These are phyloP conservation scores for Ophiostoma montium DNA, from an alignment of 2,329 filamentous ascomycete species.

Conservation along the genomic window DNA sequence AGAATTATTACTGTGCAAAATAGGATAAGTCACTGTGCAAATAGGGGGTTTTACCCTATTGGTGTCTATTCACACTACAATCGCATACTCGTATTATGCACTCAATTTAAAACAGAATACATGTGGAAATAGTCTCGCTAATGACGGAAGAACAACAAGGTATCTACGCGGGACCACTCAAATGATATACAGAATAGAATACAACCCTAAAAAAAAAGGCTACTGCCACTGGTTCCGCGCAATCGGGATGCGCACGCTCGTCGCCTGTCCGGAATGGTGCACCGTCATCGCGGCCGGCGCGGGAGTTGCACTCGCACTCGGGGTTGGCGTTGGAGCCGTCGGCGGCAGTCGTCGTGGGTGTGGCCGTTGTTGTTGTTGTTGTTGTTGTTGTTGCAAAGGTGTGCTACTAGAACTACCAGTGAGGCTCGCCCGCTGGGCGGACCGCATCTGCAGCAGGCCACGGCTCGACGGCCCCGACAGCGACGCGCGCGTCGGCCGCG, in stretches of 20 bases:
- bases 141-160: no score
- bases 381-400: no score
- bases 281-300: constrained; percentile 4
- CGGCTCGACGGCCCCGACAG: constrained; percentile 7
- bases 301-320: no score
- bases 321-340: no score
- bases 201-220: not conserved
- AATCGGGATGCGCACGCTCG: constrained; percentile 11
- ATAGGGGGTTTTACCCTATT: no score
- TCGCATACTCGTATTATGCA: no score
- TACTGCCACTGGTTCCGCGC: constrained; percentile 2
- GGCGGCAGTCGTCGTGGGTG: not conserved
- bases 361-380: constrained; percentile 1
- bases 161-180: no score
- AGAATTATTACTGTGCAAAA: no score
- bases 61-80: no score
- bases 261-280: constrained; percentile 4
- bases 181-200: not conserved
- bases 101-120: no score
- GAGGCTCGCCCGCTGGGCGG: not conserved
- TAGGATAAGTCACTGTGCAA: no score
- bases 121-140: no score
- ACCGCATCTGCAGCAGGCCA: constrained; percentile 6
- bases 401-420: not conserved
- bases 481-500: constrained; percentile 5